Conservation (phyloP, 2,329 filamentous ascomycete genomes). For the Apiospora hydei region DNA sequence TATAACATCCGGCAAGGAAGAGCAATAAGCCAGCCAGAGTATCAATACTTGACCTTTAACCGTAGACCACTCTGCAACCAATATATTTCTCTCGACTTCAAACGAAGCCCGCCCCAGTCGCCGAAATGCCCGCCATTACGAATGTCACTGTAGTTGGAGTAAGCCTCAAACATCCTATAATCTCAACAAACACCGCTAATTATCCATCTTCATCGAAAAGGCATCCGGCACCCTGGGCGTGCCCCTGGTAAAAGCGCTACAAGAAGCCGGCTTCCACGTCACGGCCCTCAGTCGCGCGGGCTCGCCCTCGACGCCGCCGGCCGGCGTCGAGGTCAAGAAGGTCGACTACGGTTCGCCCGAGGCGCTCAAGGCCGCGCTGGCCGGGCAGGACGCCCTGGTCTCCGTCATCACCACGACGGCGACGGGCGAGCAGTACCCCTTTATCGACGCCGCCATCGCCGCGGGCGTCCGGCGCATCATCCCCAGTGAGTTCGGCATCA, state of each 20-base stretch:
- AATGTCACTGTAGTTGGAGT: slow-evolving; percentile 29
- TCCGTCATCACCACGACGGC: slow-evolving; percentile 52
- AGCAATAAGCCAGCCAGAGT: neutral
- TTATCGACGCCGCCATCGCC: slow-evolving; percentile 62
- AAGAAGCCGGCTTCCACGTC: slow-evolving; percentile 51
- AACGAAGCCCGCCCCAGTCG: neutral
- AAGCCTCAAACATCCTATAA: slow-evolving; percentile 15
- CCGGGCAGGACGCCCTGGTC: slow-evolving; percentile 62
- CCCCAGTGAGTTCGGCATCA: slow-evolving; percentile 59
- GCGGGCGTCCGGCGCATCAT: slow-evolving; percentile 65
- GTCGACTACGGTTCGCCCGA: slow-evolving; percentile 55
- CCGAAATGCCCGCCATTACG: slow-evolving; percentile 27
- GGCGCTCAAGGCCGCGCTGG: slow-evolving; percentile 54
- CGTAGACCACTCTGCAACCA: too few relatives aligned
- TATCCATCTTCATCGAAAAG: slow-evolving; percentile 29
- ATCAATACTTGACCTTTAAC: neutral
- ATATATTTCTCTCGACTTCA: neutral
- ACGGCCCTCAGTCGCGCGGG: slow-evolving; percentile 57
- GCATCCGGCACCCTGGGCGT: slow-evolving; percentile 43
- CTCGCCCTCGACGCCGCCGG: slow-evolving; percentile 46
- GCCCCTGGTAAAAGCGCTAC: slow-evolving; percentile 38
- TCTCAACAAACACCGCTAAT: neutral
- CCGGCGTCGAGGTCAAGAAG: slow-evolving; percentile 49
- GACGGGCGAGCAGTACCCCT: slow-evolving; percentile 53
- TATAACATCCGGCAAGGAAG: neutral